Evolutionary conservation across 2,329 filamentous ascomycete genomes (phyloP).

Genomic region (Fonsecaea pugnacius): DNA sequence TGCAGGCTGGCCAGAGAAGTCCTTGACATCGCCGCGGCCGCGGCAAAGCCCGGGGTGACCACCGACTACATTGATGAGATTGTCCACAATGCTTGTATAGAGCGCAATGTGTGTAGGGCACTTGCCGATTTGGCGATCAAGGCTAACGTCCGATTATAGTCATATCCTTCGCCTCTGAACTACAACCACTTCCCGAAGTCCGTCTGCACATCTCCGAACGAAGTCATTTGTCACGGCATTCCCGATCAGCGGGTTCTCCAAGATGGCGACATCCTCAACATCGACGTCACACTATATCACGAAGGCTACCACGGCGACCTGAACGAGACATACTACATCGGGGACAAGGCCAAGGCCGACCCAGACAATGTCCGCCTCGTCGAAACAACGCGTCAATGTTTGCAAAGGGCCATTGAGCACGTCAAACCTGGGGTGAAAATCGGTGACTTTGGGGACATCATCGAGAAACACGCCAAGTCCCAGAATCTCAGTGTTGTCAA

Average conservation of each 20-base stretch:
- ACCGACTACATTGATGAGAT: constrained; percentile 95
- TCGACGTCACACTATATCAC: constrained; percentile 93
- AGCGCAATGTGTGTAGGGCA: constrained; percentile 73
- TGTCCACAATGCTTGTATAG: constrained; percentile 91
- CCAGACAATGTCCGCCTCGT: constrained; percentile 87
- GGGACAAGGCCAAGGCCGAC: constrained; percentile 80
- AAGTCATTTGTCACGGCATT: constrained; percentile 98
- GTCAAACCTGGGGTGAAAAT: constrained; percentile 94
- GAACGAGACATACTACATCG: constrained; percentile 99
- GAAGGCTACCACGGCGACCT: constrained; percentile 94
- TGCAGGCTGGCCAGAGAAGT: constrained; percentile 87
- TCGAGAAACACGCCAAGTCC: constrained; percentile 91
- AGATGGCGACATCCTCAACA: constrained; percentile 96
- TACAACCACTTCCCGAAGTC: constrained; percentile 98
- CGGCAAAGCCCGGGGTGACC: constrained; percentile 84
- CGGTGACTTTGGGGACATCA: constrained; percentile 89
- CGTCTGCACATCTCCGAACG: constrained; percentile 93
- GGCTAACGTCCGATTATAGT: constrained; percentile 56
- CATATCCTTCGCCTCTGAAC: constrained; percentile 92
- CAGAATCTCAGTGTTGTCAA: constrained; percentile 87
- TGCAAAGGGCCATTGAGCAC: constrained; percentile 86
- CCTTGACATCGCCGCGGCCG: constrained; percentile 85
- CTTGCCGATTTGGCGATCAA: constrained; percentile 10
- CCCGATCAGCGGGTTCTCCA: constrained; percentile 84
- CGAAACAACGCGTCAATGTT: constrained; percentile 83